Evolutionary conservation across 305 asterid species (phyloP).

Genomic region (Fraxinus albicans): DNA sequence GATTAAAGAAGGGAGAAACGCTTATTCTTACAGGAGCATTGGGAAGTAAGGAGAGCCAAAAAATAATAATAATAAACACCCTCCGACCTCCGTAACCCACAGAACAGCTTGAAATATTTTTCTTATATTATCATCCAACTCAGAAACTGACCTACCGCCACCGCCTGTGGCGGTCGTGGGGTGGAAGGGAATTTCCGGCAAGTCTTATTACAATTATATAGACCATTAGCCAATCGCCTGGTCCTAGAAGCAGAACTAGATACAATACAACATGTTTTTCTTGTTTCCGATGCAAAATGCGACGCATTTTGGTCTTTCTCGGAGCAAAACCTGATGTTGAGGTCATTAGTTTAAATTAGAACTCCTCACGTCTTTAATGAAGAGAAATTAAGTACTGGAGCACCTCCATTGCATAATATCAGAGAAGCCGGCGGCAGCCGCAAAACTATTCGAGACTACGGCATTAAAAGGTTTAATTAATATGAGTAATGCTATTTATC

Average conservation of each 20-base stretch:
- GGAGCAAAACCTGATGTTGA: background rate
- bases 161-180: conserved; percentile 33
- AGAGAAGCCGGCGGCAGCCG: background rate
- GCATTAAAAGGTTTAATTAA: background rate
- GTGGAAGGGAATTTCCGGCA: conserved; percentile 20
- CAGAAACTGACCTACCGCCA: conserved; percentile 43
- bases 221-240: conserved; percentile 7
- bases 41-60: no score
- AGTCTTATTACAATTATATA: background rate
- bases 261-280: background rate
- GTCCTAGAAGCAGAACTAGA: conserved; percentile 2
- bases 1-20: no score
- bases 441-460: background rate
- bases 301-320: background rate
- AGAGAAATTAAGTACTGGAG: conserved; percentile 13
- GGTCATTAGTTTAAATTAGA: conserved; percentile 6
- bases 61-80: no score
- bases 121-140: conserved; percentile 49
- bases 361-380: conserved; percentile 8
- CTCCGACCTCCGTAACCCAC: conserved; percentile 41
- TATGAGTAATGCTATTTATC: no score
- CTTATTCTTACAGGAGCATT: no score
- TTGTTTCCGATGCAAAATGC: conserved; percentile 6
- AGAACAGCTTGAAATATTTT: conserved; percentile 43
- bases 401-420: conserved; percentile 19